A percentile compares a stretch with the other conserved stretches of the same genome.
phyloP scores from a whole-genome alignment of 208 protist genomes.

The Angomonas deanei region DNA sequence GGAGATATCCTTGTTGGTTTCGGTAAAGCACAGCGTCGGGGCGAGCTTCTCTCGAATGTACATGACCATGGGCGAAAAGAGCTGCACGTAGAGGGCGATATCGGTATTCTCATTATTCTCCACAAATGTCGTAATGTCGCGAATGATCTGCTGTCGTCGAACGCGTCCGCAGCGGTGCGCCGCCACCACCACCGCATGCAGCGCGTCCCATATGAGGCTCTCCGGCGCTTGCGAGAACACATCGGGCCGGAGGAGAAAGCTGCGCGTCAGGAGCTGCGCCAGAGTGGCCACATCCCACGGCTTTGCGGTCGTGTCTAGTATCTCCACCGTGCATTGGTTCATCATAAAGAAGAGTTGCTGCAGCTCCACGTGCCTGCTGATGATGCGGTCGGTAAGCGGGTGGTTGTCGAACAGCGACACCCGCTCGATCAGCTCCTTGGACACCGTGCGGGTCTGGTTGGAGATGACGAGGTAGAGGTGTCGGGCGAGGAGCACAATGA shows the following conservation, averaged over 20 bases:
- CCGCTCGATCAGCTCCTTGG: constrained; percentile 45
- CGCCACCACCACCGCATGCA: constrained; percentile 81
- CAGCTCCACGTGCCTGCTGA: constrained; percentile 32
- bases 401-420: constrained; percentile 70
- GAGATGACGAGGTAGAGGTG: constrained; percentile 82
- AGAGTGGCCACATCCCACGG: constrained; percentile 77
- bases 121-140: constrained; percentile 62
- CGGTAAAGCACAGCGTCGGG: constrained; percentile 16
- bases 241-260: constrained; percentile 53
- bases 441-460: constrained; percentile 31
- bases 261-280: constrained; percentile 46
- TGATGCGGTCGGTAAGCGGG: constrained; percentile 59
- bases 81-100: constrained; percentile 36
- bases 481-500: constrained; percentile 76
- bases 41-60: constrained; percentile 58
- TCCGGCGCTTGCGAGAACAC: constrained; percentile 32
- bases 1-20: constrained; percentile 64
- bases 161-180: constrained; percentile 64
- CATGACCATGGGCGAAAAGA: constrained; percentile 65
- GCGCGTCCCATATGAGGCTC: constrained; percentile 73
- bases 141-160: constrained; percentile 64
- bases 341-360: constrained; percentile 58
- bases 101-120: constrained; percentile 16
- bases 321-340: constrained; percentile 47
- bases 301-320: constrained; percentile 51